Evolutionary conservation across 1,284 basidiomycete genomes (phyloP), one percentile per base, ranked within the genome.

Genomic region (Lentinula novae-zelandiae): DNA sequence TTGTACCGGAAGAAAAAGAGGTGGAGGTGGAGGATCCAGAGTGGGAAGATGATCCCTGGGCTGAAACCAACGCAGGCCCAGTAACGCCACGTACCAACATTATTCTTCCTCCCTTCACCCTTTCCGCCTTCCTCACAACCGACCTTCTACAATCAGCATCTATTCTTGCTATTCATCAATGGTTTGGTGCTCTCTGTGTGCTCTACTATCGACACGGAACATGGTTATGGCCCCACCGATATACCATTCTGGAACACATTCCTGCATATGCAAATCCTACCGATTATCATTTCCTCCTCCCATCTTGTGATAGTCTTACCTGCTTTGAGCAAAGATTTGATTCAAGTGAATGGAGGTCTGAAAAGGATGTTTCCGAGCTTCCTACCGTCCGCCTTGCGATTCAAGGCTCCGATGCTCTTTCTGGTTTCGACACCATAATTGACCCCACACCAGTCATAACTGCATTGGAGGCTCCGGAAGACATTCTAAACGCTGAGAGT

Each of bases 41-140:
- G 66, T 89, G 86, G 86, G 85, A 87, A 67, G 92, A 93, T 67
- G 92, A 95, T 72, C 91, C 92, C 9, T 95, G 91, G 91, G 86
- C 78, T 20, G 84, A 87, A 46, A 76, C 73, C 8, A 70, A 72
- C 40, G 70, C 67, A 40, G 73, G 68, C 64, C 68, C 68, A 33
- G 70, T 62, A 60, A 72, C 61, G 46, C 65, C 66, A 60, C 65
- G 70, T 40, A 52, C 69, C 27, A 60, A 72, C 49, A 67, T 70
- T 51, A 62, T 68, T 44, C 58, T 69, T 53, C 57, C 69, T 7
- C 82, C 83, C 17, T 67, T 92, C 46, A 68, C 83, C 1, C 79
- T 95, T 20, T 75, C 83, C 6, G 67, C 75, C 8, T 94, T 96
- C 71, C 77, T 96, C 31, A 70, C 76, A 8, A 77, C 79, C 54